phyloP scores from a whole-genome alignment of 805 yeast genomes.

The Ogataea dorogensis region DNA sequence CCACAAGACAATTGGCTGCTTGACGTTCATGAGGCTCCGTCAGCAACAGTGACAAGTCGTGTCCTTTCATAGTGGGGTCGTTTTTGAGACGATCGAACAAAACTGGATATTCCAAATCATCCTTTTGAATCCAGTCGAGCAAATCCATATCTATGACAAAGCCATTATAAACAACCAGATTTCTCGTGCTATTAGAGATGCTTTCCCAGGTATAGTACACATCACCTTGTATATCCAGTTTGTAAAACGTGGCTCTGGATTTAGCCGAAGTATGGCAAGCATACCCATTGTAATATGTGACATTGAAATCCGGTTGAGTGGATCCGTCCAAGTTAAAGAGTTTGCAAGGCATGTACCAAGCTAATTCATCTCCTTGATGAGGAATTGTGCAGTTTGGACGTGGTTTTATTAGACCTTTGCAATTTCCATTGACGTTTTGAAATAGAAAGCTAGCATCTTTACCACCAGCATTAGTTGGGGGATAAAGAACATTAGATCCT shows the following conservation, averaged over 20 bases:
- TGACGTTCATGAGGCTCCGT: constrained; percentile 64
- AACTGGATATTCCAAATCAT: constrained; percentile 70
- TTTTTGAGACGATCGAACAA: constrained; percentile 63
- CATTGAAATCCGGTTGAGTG: constrained; percentile 59
- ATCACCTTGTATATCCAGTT: constrained; percentile 60
- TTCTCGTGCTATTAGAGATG: constrained; percentile 63
- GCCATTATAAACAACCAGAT: constrained; percentile 86
- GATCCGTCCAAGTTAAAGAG: constrained; percentile 69
- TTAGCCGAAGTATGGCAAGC: constrained; percentile 80
- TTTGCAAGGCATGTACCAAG: constrained; percentile 97
- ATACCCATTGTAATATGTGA: constrained; percentile 73
- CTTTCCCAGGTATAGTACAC: constrained; percentile 92
- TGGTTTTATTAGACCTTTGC: constrained; percentile 75
- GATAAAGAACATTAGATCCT: constrained; percentile 72
- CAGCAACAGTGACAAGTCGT: constrained; percentile 75
- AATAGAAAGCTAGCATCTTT: constrained; percentile 79
- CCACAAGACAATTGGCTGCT: constrained; percentile 79
- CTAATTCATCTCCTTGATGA: constrained; percentile 56
- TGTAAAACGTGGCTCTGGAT: constrained; percentile 70
- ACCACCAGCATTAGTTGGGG: constrained; percentile 88
- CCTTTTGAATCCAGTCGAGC: constrained; percentile 68
- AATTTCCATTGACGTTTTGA: constrained; percentile 90
- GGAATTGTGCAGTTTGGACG: constrained; percentile 72
- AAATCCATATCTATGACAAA: constrained; percentile 79
- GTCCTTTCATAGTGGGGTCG: constrained; percentile 60